A percentile compares a stretch with the other conserved stretches of the same genome.
Conservation (phyloP, 805 yeast species). For the Zygoascus flipseniorum region DNA sequence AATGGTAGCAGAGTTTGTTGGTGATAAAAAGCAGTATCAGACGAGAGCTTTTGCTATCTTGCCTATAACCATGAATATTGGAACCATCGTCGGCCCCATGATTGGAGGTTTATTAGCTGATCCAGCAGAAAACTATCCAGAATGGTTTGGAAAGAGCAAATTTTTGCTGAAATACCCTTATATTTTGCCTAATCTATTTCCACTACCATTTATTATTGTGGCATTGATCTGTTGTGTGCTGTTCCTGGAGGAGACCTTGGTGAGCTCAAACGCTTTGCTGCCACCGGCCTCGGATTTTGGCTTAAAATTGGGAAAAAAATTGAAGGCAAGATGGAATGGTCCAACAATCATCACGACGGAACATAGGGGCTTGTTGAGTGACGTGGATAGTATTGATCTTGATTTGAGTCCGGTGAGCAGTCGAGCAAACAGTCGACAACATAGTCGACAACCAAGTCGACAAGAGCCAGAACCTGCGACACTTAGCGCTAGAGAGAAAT, state of each 20-base stretch:
- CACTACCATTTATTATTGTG: conserved; percentile 31
- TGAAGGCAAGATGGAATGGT: conserved; percentile 6
- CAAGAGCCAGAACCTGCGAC: not conserved
- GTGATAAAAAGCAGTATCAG: conserved; percentile 46
- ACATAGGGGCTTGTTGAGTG: conserved; percentile 2
- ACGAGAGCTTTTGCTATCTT: conserved; percentile 53
- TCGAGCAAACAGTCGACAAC: not conserved
- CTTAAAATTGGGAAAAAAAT: conserved; percentile 13
- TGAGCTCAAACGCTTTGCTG: conserved; percentile 8
- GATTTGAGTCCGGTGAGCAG: not conserved
- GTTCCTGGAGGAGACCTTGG: conserved; percentile 20
- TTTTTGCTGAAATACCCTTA: conserved; percentile 36
- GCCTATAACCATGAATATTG: conserved; percentile 52
- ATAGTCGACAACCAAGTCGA: not conserved
- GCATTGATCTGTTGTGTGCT: conserved; percentile 14
- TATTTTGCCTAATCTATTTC: conserved; percentile 44
- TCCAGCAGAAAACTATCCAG: conserved; percentile 29
- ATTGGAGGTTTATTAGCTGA: conserved; percentile 46
- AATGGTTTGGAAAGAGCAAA: conserved; percentile 18
- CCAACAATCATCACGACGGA: not conserved
- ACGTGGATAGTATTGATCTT: not conserved
- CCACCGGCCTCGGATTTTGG: conserved; percentile 14
- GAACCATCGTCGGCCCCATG: conserved; percentile 51
- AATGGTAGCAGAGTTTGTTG: conserved; percentile 48
- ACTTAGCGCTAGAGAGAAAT: conserved; percentile 4